Evolutionary conservation across 345 rosid genomes (phyloP), one percentile per base, ranked within the genome.

Genomic region (Eucalyptus camaldulensis): DNA sequence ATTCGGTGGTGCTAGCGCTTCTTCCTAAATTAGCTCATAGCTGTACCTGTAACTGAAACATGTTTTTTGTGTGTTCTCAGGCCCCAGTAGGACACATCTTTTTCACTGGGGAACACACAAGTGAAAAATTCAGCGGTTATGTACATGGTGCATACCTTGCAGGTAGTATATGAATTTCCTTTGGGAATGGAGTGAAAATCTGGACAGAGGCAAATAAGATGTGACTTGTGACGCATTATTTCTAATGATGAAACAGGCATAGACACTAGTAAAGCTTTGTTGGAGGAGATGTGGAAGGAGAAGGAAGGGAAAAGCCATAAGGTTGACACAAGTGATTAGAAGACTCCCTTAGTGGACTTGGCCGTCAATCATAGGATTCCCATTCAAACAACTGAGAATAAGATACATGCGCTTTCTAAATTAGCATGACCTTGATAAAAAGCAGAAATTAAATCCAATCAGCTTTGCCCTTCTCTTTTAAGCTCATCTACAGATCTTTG

Each of bases 71-170:
- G 19, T 60, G 69, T 27, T 60, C 69, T 60, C 93, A 98, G 99
- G 97, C 98, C 8, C 96, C 98, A 2, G 92, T 96, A n/a, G 99
- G 96, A 72, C 93, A 96, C 40, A 91, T 98, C 88, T 96, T 94
- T 93, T 98, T 98, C 88, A 96, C 97, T 2, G 99, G 99, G 25
- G 99, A 98, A 88, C 99, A 97, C 92, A 98, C 99, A n/a, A 97
- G 99, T 88, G 98, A 97, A 91, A 95, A 92, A 91, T 98, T 97
- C 86, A 97, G 92, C 80, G 99, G 99, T 45, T 97, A 96, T 86
- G 99, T 98, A 80, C 99, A 98, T 86, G 99, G 99, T 49, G 99
- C 95, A 92, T 95, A 97, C 91, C 98, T 98, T 85, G 94, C 98
- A 89, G 99, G 97, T 95, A 54, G 51, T 22, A 29, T 25, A 47